Evolutionary conservation across 2,329 filamentous ascomycete genomes (phyloP).

Genomic region (Metarhizium humberi): DNA sequence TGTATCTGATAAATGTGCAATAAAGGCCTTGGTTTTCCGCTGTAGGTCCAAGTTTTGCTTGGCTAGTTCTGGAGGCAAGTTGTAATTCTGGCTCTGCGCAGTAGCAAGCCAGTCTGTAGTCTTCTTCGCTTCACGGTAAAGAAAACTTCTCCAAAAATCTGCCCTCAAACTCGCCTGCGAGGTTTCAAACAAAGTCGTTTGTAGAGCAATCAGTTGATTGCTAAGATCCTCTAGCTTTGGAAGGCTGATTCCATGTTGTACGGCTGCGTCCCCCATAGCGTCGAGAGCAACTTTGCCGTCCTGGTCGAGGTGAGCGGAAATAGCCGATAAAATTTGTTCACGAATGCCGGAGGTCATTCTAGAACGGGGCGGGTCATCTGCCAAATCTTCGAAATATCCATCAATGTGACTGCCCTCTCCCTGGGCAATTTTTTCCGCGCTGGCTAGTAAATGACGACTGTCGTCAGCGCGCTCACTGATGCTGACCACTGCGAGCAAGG

Average conservation of each 20-base stretch:
- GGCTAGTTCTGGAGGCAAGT: slow-evolving; percentile 48
- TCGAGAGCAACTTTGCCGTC: slow-evolving; percentile 49
- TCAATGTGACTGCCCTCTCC: not conserved
- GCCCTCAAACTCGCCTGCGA: slow-evolving; percentile 48
- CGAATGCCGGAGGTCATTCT: slow-evolving; percentile 42
- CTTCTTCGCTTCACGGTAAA: slow-evolving; percentile 39
- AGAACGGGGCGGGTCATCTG: slow-evolving; percentile 17
- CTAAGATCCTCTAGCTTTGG: slow-evolving; percentile 41
- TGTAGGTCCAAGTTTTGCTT: slow-evolving; percentile 67
- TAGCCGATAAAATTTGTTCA: slow-evolving; percentile 19
- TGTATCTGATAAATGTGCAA: slow-evolving; percentile 55
- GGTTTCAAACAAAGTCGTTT: slow-evolving; percentile 41
- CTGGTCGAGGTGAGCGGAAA: slow-evolving; percentile 28
- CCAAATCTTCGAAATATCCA: not conserved
- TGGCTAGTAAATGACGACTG: slow-evolving; percentile 47
- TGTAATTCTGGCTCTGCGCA: slow-evolving; percentile 37
- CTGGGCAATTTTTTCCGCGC: slow-evolving; percentile 51
- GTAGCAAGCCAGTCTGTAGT: slow-evolving; percentile 30
- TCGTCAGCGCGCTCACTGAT: slow-evolving; percentile 73
- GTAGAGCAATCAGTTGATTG: slow-evolving; percentile 44
- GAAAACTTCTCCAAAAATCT: slow-evolving; percentile 43
- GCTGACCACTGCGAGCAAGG: slow-evolving; percentile 62
- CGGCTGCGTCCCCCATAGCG: slow-evolving; percentile 43
- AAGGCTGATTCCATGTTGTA: slow-evolving; percentile 38
- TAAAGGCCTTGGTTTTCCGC: slow-evolving; percentile 58